Evolutionary conservation across 2,329 filamentous ascomycete genomes (phyloP).

Genomic region (Exophiala sideris): DNA sequence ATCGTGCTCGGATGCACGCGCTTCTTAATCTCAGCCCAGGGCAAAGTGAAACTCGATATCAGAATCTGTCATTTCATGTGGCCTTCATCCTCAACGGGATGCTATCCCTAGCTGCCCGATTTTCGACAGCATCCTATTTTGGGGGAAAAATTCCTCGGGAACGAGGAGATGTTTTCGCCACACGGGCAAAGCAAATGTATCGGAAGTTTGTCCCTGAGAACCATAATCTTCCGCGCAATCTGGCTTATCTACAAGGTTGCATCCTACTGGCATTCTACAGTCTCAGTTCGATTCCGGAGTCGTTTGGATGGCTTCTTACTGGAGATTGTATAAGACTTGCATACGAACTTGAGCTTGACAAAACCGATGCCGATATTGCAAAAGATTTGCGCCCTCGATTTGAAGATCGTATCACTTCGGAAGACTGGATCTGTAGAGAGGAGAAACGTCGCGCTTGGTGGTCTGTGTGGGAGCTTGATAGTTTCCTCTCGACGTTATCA

Average conservation of each 20-base stretch:
- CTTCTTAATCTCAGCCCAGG: not conserved
- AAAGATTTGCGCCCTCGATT: not conserved
- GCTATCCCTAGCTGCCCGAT: conserved; percentile 2
- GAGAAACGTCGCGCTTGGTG: conserved; percentile 9
- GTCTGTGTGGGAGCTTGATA: conserved; percentile 8
- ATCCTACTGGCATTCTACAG: conserved; percentile 1
- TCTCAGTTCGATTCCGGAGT: not conserved
- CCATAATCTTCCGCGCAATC: not conserved
- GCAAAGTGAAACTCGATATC: not conserved
- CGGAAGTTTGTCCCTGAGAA: not conserved
- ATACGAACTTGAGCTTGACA: conserved; percentile 84
- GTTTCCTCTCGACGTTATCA: conserved; percentile 1
- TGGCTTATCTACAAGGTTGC: conserved; percentile 1
- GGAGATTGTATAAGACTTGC: conserved; percentile 85
- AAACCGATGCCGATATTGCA: conserved; percentile 61
- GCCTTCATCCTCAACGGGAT: conserved; percentile 1
- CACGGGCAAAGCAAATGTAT: not conserved
- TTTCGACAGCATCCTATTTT: not conserved
- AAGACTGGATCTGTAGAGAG: conserved; percentile 2
- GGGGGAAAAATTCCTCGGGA: not conserved
- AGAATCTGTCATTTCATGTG: not conserved
- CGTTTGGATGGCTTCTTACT: conserved; percentile 75
- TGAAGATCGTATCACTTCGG: conserved; percentile 33
- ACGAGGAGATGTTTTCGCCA: not conserved
- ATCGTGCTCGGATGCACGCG: not conserved